Percentiles rank a stretch among this genome's conserved stretches.
Conservation (phyloP, 2,329 filamentous ascomycete genomes). For the Leptodontidium sp. region DNA sequence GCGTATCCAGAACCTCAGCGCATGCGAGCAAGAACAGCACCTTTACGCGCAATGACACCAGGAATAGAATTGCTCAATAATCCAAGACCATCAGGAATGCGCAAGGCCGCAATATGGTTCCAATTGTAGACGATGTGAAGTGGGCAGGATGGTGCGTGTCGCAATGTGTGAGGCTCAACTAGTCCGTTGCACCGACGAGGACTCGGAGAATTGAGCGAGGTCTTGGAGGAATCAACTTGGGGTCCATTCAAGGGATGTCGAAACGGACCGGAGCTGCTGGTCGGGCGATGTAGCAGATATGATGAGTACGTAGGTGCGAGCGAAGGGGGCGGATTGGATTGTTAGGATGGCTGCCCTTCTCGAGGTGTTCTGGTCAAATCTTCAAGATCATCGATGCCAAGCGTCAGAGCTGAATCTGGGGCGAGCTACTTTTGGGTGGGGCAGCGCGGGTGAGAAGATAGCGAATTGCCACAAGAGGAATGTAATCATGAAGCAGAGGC, state of each 20-base stretch:
- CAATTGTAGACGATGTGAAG: constrained; percentile 20
- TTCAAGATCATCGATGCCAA: constrained; percentile 18
- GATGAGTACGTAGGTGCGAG: constrained; percentile 1
- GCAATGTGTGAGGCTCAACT: constrained; percentile 30
- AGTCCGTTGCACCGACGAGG: constrained; percentile 23
- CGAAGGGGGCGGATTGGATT: not conserved
- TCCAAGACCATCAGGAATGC: constrained; percentile 32
- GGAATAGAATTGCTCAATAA: constrained; percentile 30
- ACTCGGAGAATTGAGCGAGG: constrained; percentile 15
- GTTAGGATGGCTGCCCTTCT: not conserved
- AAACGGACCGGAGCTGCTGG: not conserved
- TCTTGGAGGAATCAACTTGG: constrained; percentile 38
- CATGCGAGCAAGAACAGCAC: constrained; percentile 32
- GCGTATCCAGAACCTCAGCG: constrained; percentile 32
- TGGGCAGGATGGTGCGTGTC: constrained; percentile 11
- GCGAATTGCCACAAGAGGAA: constrained; percentile 1
- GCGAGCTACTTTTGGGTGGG: constrained; percentile 7
- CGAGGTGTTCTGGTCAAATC: constrained; percentile 10
- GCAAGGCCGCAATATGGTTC: not conserved
- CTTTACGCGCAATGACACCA: constrained; percentile 32
- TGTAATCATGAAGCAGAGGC: constrained; percentile 1
- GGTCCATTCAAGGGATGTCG: constrained; percentile 39
- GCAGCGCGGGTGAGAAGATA: not conserved
- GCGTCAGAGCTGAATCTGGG: constrained; percentile 21
- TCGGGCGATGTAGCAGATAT: constrained; percentile 1